Percentiles rank a stretch among this genome's conserved stretches.
Conservation (phyloP, 257 asterid genomes). For the Solanum corneliomulleri region DNA sequence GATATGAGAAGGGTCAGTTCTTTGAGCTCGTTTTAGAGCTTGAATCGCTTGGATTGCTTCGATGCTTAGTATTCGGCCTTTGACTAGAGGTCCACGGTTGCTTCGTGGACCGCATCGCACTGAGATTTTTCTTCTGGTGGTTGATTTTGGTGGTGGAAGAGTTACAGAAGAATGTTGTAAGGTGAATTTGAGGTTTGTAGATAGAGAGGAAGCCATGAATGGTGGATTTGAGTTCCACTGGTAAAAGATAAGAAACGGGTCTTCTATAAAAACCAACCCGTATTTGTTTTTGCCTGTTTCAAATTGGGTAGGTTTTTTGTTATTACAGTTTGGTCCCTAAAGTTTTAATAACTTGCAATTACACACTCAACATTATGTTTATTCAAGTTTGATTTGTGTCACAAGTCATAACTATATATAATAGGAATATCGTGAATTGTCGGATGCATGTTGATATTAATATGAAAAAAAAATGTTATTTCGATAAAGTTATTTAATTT, state of each 20-base stretch:
- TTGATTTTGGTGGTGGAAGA: not conserved
- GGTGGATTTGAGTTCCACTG: not conserved
- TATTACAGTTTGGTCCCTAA: not conserved
- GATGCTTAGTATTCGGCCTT: constrained; percentile 71
- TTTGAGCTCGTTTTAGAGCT: constrained; percentile 66
- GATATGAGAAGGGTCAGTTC: constrained; percentile 31
- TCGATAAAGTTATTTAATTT: too few relatives aligned
- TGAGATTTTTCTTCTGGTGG: constrained; percentile 14
- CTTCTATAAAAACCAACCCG: not conserved
- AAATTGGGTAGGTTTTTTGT: not conserved
- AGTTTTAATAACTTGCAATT: not conserved
- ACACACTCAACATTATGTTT: not conserved
- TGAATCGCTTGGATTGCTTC: constrained; percentile 95
- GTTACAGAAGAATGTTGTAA: constrained; percentile 1
- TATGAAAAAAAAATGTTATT: too few relatives aligned
- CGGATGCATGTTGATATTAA: too few relatives aligned
- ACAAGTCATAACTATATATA: too few relatives aligned
- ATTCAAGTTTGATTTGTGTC: not conserved
- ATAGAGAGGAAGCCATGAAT: not conserved
- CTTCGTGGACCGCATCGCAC: constrained; percentile 65
- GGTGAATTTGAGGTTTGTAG: constrained; percentile 6
- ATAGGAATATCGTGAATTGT: too few relatives aligned
- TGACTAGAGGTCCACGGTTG: constrained; percentile 69
- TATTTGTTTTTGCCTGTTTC: not conserved
- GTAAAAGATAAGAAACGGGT: not conserved